Evolutionary conservation across 306 rosid species (phyloP).

Genomic region (Luffa aegyptiaca): DNA sequence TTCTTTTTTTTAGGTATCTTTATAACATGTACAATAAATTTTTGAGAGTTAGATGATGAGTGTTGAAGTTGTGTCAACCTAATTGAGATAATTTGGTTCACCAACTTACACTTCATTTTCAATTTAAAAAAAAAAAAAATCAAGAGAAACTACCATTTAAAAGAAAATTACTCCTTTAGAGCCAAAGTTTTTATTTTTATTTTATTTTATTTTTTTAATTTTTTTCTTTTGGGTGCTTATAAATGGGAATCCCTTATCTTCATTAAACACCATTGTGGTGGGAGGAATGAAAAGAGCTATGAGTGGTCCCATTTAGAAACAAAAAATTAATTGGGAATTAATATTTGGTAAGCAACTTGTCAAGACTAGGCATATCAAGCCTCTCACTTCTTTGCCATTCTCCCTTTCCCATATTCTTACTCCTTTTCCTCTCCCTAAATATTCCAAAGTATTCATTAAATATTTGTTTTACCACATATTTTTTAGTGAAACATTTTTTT

Average conservation of each 20-base stretch:
- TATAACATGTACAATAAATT: no score
- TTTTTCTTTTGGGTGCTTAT: slow-evolving; percentile 20
- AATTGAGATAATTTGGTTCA: no score
- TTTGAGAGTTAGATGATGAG: no score
- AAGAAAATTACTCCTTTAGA: not conserved
- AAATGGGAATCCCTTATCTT: slow-evolving; percentile 28
- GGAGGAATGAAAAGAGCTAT: slow-evolving; percentile 14
- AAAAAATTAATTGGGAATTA: not conserved
- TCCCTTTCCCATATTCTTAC: not conserved
- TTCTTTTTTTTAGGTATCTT: no score
- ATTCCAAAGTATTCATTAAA: not conserved
- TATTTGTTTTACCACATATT: no score
- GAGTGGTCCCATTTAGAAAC: slow-evolving; percentile 18
- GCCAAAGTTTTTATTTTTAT: slow-evolving; percentile 9
- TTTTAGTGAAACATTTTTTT: no score
- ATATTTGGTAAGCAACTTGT: slow-evolving; percentile 28
- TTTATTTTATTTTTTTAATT: no score
- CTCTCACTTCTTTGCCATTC: not conserved
- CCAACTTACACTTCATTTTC: no score
- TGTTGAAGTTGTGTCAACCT: no score
- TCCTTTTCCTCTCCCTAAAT: not conserved
- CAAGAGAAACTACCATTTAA: no score
- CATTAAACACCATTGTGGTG: slow-evolving; percentile 11
- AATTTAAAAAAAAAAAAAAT: no score
- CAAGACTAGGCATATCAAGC: slow-evolving; percentile 28